phyloP scores from a whole-genome alignment of 148 eudicot genomes.

The Chenopodium quinoa region DNA sequence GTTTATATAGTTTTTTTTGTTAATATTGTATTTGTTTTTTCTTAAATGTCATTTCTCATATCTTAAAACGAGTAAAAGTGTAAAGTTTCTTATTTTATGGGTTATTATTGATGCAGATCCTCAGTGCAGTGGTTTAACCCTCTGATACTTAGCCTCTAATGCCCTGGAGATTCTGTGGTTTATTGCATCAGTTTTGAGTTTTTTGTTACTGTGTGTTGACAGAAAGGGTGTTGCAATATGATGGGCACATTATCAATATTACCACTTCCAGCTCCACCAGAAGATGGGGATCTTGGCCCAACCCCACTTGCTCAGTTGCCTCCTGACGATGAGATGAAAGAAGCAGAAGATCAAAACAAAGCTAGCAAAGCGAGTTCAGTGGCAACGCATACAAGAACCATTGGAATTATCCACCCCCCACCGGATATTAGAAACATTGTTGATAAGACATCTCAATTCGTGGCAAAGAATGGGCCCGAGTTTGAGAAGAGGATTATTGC shows the following conservation, averaged over 20 bases:
- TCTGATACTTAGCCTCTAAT: no score
- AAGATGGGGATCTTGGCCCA: conserved; percentile 75
- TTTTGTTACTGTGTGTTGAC: no score
- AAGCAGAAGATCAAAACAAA: conserved; percentile 37
- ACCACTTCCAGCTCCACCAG: conserved; percentile 77
- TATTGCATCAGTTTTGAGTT: no score
- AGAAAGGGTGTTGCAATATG: conserved; percentile 34
- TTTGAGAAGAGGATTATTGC: conserved; percentile 72
- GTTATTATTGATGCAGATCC: no score
- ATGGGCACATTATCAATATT: conserved; percentile 46
- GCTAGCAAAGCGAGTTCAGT: conserved; percentile 37
- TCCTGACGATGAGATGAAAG: conserved; percentile 34
- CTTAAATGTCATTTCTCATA: no score
- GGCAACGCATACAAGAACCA: conserved; percentile 60
- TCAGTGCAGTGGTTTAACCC: no score
- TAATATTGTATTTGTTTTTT: no score
- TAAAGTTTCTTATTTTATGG: no score
- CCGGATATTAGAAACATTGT: conserved; percentile 74
- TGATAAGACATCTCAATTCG: conserved; percentile 71
- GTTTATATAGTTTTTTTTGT: no score
- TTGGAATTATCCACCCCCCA: conserved; percentile 78
- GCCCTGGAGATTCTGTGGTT: no score
- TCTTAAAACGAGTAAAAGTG: no score
- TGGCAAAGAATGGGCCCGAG: conserved; percentile 77
- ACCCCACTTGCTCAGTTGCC: conserved; percentile 50